Conservation (phyloP, 2,329 filamentous ascomycete genomes). For the Sporothrix protearum region DNA sequence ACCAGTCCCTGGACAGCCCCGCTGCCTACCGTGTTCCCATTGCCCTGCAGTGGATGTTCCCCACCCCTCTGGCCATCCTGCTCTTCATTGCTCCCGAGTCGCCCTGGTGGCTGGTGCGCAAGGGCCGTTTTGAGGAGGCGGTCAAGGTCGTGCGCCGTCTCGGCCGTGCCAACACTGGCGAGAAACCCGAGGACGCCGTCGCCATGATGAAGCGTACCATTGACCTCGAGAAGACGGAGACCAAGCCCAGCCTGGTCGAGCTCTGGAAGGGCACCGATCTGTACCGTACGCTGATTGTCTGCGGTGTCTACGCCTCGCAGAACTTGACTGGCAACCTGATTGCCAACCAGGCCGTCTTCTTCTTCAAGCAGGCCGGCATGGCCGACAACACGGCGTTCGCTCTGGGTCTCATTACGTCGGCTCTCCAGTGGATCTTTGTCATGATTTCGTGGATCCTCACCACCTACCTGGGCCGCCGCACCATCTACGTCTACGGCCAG, state of each 20-base stretch:
- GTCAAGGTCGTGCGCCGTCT: slow-evolving; percentile 48
- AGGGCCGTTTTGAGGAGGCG: slow-evolving; percentile 45
- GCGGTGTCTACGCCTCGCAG: slow-evolving; percentile 56
- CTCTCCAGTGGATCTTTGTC: slow-evolving; percentile 58
- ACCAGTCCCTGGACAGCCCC: slow-evolving; percentile 39
- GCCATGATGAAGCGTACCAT: slow-evolving; percentile 59
- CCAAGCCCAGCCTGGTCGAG: slow-evolving; percentile 48
- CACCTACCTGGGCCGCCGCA: slow-evolving; percentile 34
- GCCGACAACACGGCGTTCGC: slow-evolving; percentile 53
- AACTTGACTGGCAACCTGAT: slow-evolving; percentile 62
- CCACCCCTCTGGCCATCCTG: slow-evolving; percentile 50
- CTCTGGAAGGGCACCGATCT: slow-evolving; percentile 54
- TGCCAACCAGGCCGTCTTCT: slow-evolving; percentile 60
- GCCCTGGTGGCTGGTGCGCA: slow-evolving; percentile 56
- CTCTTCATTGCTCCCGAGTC: slow-evolving; percentile 51
- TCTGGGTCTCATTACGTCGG: slow-evolving; percentile 62
- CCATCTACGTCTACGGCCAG: slow-evolving; percentile 28
- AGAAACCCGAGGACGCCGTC: slow-evolving; percentile 36
- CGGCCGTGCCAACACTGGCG: slow-evolving; percentile 41
- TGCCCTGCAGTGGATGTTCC: slow-evolving; percentile 58
- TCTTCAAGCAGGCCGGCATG: slow-evolving; percentile 62
- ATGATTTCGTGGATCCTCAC: slow-evolving; percentile 67
- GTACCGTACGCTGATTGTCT: slow-evolving; percentile 54
- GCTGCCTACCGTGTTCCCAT: slow-evolving; percentile 50
- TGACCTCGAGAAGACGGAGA: slow-evolving; percentile 50